phyloP scores from a whole-genome alignment of 345 rosid genomes.

The Arabis alpina region DNA sequence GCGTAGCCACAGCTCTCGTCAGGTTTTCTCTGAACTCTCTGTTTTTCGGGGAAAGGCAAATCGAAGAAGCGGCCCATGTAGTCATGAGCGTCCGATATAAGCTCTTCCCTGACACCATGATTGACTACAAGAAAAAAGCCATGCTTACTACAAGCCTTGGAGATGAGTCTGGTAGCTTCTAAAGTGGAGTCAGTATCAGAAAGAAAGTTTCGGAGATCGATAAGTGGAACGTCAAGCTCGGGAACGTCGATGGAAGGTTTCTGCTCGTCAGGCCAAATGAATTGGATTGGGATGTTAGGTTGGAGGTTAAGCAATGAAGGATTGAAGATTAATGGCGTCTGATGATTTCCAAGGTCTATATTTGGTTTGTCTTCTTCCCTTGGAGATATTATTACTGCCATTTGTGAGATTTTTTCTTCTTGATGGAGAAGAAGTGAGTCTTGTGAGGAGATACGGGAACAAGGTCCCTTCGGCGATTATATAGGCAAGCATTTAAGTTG shows the following conservation, averaged over 20 bases:
- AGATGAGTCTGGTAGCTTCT: conserved; percentile 67
- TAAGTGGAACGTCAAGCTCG: conserved; percentile 74
- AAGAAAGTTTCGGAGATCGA: conserved; percentile 66
- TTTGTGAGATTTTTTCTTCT: conserved; percentile 27
- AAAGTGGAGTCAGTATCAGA: conserved; percentile 42
- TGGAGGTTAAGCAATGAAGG: conserved; percentile 63
- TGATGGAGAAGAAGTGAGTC: conserved; percentile 18
- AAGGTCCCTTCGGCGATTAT: conserved; percentile 24
- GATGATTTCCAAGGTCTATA: conserved; percentile 42
- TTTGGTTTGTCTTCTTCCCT: conserved; percentile 38
- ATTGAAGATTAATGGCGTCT: conserved; percentile 64
- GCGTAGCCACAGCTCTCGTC: conserved; percentile 95
- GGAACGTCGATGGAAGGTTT: conserved; percentile 57
- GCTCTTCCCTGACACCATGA: conserved; percentile 71
- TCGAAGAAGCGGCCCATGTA: conserved; percentile 70
- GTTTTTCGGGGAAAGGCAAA: conserved; percentile 69
- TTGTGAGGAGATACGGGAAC: conserved; percentile 33
- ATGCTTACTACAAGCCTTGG: conserved; percentile 74
- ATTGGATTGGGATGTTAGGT: conserved; percentile 64
- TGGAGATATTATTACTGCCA: conserved; percentile 51
- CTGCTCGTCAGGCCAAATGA: conserved; percentile 92
- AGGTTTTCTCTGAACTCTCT: conserved; percentile 65
- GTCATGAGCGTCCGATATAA: conserved; percentile 66
- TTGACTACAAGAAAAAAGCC: conserved; percentile 91
- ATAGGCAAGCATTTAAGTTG: conserved; percentile 28